Evolutionary conservation across 345 rosid genomes (phyloP).

Genomic region (Salix suchowensis): DNA sequence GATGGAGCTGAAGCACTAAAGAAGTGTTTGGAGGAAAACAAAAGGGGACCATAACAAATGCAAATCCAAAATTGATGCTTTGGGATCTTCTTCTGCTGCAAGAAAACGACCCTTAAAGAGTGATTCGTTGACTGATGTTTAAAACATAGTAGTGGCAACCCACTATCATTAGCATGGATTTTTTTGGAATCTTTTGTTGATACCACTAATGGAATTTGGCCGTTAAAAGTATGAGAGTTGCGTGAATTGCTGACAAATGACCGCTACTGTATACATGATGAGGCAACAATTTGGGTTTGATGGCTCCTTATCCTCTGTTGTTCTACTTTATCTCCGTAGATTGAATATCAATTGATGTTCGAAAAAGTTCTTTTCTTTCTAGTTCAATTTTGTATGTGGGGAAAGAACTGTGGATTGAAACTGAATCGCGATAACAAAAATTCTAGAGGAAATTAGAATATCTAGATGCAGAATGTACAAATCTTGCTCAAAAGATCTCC

Average conservation of each 20-base stretch:
- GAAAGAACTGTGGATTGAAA: neutral
- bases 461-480: neutral
- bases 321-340: neutral
- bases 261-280: neutral
- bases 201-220: neutral
- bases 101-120: constrained; percentile 9
- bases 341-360: neutral
- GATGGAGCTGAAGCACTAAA: constrained; percentile 21
- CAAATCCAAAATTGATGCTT: constrained; percentile 36
- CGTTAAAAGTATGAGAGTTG: neutral
- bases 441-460: neutral
- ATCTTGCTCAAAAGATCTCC: neutral
- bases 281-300: neutral
- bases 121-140: constrained; percentile 38
- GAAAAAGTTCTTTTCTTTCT: neutral
- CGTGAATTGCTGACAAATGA: neutral
- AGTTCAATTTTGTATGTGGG: neutral
- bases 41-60: constrained; percentile 35
- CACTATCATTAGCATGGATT: neutral
- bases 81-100: constrained; percentile 18
- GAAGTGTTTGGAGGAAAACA: constrained; percentile 37
- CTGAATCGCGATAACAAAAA: neutral
- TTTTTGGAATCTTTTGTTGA: no score
- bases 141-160: constrained; percentile 8
- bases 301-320: neutral